Percentiles rank a stretch among this genome's conserved stretches.
These are phyloP conservation scores for Apiotrichum veenhuisii DNA, from an alignment of 1,284 basidiomycete species.

Conservation along the genomic window DNA sequence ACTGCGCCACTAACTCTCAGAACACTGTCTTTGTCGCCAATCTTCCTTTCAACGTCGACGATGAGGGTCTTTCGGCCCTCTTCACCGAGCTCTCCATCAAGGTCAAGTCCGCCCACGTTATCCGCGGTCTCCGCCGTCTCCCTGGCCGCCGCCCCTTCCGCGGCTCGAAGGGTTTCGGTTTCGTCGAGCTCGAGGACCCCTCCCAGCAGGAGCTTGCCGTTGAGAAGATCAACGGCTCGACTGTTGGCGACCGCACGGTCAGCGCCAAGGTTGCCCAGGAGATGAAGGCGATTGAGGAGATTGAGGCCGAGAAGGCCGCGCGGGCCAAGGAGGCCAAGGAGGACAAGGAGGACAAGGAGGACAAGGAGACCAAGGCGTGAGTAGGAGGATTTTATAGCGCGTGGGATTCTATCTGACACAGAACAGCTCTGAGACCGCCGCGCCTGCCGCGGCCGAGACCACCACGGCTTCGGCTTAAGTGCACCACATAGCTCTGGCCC, in stretches of 20 bases:
- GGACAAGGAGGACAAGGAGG: slow-evolving; percentile 38
- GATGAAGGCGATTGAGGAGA: slow-evolving; percentile 43
- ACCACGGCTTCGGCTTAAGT: not conserved
- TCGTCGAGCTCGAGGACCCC: slow-evolving; percentile 81
- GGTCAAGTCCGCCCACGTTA: slow-evolving; percentile 78
- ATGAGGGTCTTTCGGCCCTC: slow-evolving; percentile 66
- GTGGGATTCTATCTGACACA: no score
- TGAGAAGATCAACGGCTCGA: slow-evolving; percentile 69
- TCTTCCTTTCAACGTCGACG: slow-evolving; percentile 84
- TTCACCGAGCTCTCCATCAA: slow-evolving; percentile 78
- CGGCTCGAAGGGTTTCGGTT: slow-evolving; percentile 84
- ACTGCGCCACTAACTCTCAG: slow-evolving; percentile 47
- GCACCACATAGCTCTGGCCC: not conserved
- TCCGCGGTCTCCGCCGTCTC: slow-evolving; percentile 60
- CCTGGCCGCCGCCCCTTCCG: slow-evolving; percentile 53
- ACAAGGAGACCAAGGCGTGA: slow-evolving; percentile 1
- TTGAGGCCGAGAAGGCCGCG: slow-evolving; percentile 12
- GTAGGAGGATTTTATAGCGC: no score
- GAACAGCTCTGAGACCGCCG: not conserved
- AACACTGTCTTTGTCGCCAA: slow-evolving; percentile 90
- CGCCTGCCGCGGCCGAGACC: no score
- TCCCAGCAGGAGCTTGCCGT: slow-evolving; percentile 82
- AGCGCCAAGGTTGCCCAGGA: slow-evolving; percentile 75
- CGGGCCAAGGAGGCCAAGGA: slow-evolving; percentile 75
- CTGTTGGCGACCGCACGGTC: slow-evolving; percentile 71